These are phyloP conservation scores for Gastrolobium bilobum DNA, from an alignment of 306 rosid species.

Conservation along the genomic window DNA sequence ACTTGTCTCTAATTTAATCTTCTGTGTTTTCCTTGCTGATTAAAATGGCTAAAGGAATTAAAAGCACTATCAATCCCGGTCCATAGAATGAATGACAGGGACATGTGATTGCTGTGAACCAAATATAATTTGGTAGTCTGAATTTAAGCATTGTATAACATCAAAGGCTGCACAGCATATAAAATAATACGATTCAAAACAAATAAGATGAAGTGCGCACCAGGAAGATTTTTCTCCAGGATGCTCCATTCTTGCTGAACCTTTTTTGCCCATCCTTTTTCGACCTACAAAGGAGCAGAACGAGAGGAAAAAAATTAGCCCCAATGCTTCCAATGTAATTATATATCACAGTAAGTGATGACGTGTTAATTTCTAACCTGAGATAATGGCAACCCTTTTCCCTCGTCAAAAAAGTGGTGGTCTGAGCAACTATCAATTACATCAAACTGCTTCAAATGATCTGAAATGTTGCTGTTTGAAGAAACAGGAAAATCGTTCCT, in stretches of 20 bases:
- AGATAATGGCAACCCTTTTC: constrained; percentile 63
- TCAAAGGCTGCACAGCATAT: constrained; percentile 21
- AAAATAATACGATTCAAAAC: constrained; percentile 17
- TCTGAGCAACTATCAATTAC: constrained; percentile 73
- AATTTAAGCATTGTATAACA: constrained; percentile 22
- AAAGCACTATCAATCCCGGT: neutral
- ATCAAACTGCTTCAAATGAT: constrained; percentile 75
- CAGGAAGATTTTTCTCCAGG: constrained; percentile 88
- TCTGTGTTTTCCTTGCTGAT: constrained; percentile 25
- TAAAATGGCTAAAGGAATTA: constrained; percentile 26
- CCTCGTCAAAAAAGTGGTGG: constrained; percentile 74
- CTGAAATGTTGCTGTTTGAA: constrained; percentile 47
- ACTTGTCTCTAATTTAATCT: constrained; percentile 1
- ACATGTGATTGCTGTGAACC: constrained; percentile 4
- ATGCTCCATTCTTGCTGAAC: constrained; percentile 95
- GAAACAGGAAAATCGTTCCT: constrained; percentile 50
- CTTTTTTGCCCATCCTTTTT: constrained; percentile 85
- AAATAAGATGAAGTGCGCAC: constrained; percentile 57
- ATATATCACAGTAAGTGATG: constrained; percentile 1
- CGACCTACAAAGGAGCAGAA: constrained; percentile 56
- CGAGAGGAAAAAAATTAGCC: constrained; percentile 39
- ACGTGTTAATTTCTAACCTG: constrained; percentile 70
- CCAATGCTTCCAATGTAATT: constrained; percentile 7
- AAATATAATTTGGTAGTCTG: constrained; percentile 27
- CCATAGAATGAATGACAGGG: neutral